Percentiles rank a stretch among this genome's conserved stretches.
These are phyloP conservation scores for Durotheca rogersii DNA, from an alignment of 495 filamentous ascomycete species.

Conservation along the genomic window DNA sequence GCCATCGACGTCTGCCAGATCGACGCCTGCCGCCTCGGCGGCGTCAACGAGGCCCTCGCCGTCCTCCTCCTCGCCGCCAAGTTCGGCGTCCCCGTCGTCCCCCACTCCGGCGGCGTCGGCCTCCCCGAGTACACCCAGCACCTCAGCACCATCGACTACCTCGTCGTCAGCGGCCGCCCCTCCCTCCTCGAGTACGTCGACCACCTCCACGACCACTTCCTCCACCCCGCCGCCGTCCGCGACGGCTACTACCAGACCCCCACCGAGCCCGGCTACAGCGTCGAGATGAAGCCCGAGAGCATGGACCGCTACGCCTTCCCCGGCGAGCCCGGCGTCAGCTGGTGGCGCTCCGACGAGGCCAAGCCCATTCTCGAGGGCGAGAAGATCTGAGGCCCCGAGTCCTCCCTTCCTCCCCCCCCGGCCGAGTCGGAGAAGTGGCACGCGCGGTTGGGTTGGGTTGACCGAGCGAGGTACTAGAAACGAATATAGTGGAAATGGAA, in stretches of 20 bases:
- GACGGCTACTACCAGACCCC: conserved; percentile 90
- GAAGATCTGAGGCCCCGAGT: conserved; percentile 44
- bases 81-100: conserved; percentile 79
- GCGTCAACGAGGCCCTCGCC: conserved; percentile 88
- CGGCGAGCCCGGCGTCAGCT: conserved; percentile 72
- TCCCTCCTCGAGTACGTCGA: conserved; percentile 90
- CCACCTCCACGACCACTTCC: conserved; percentile 90
- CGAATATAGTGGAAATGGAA: no score
- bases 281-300: conserved; percentile 88
- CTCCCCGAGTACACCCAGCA: conserved; percentile 95
- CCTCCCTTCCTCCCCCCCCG: no score
- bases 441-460: no score
- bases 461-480: no score
- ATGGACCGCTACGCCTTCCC: conserved; percentile 78
- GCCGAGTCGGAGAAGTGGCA: no score
- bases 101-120: conserved; percentile 86
- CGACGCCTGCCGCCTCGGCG: conserved; percentile 88
- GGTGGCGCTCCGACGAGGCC: conserved; percentile 76
- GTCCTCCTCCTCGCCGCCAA: conserved; percentile 91
- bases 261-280: conserved; percentile 77
- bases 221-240: conserved; percentile 74
- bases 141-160: conserved; percentile 90
- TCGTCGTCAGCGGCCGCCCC: conserved; percentile 78
- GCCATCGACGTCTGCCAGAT: conserved; percentile 89
- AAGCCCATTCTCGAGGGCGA: conserved; percentile 62